Evolutionary conservation across 108 stramenopile species (phyloP), one percentile per base, ranked within the genome.

Genomic region (Seminavis robusta): DNA sequence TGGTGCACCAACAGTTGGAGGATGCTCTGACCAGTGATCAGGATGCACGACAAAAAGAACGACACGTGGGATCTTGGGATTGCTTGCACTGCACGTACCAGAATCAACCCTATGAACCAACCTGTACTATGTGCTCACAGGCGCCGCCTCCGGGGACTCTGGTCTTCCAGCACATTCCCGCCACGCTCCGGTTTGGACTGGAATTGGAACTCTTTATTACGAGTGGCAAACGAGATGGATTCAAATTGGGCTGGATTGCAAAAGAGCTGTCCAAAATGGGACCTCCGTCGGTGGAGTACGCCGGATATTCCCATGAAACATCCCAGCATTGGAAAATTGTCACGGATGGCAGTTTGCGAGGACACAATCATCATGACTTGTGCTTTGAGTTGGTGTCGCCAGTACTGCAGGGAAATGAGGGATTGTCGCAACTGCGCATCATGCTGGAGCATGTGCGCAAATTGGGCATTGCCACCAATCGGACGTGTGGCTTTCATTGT

Each of bases 381-480:
- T 57, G 56, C 43, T 44, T 57, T 21, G 56, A 57, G 17, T 45
- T 57, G 24, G 58, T 59, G 9, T 59, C 58, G 5, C 58, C 58
- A 8, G 24, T 59, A 8, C 30, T 57, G 8, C 15, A 27, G 23
- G 47, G 46, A 19, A 31, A 46, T 19, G 17, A 16, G 20, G 58
- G 58, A 3, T 19, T 59, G 27, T 8, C 15, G 21, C 25, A 21
- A 11, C 26, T 59, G 31, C 46, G 46, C 27, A 17, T 5, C 4
- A 11, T 33, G 32, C 25, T 59, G 46, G 58, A 59, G 9, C n/a
- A 9, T 20, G 19, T 59, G 3, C n/a, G 46, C 3, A 47, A 17
- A 13, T 34, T 59, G 17, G 58, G 58, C 33, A 47, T 59, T 34
- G 5, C 28, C 16, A 59, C 45, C 8, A 47, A 59, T 48, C 47